Conservation (phyloP, 75 land plant genomes). For the Chamaecyparis obtusa region DNA sequence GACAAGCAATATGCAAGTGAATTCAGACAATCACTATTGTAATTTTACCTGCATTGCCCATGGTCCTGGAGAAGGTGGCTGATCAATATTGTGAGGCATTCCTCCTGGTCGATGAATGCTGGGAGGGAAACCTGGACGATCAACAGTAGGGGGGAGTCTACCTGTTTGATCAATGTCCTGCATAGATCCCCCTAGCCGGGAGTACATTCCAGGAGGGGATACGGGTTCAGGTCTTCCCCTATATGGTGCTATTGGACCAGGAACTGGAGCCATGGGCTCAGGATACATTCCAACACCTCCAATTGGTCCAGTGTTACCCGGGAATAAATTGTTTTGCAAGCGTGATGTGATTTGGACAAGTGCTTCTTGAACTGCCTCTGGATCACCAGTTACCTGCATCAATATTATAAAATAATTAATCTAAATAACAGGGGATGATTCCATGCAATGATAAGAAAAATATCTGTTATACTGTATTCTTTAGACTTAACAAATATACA, state of each 20-base stretch:
- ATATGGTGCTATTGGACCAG: conserved; percentile 22
- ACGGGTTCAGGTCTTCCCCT: conserved; percentile 49
- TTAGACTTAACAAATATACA: neutral
- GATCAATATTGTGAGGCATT: conserved; percentile 11
- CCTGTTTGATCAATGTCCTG: conserved; percentile 40
- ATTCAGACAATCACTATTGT: neutral
- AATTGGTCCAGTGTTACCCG: conserved; percentile 22
- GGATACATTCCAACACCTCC: conserved; percentile 17
- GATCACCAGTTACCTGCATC: conserved; percentile 59
- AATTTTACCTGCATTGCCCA: conserved; percentile 11
- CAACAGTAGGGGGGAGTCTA: conserved; percentile 29
- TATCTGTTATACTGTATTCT: neutral
- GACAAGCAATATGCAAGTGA: neutral
- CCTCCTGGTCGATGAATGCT: conserved; percentile 9
- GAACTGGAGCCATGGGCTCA: conserved; percentile 40
- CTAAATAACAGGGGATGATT: neutral
- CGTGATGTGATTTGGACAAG: conserved; percentile 65
- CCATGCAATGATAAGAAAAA: neutral
- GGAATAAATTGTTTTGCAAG: conserved; percentile 50
- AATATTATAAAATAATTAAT: neutral
- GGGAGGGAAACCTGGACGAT: conserved; percentile 4
- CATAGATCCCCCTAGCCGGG: conserved; percentile 26
- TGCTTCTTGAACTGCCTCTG: conserved; percentile 61
- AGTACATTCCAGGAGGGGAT: conserved; percentile 43
- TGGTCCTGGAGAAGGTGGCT: conserved; percentile 11